Evolutionary conservation across 2,329 filamentous ascomycete genomes (phyloP).

Genomic region (Fusarium austroafricanum): DNA sequence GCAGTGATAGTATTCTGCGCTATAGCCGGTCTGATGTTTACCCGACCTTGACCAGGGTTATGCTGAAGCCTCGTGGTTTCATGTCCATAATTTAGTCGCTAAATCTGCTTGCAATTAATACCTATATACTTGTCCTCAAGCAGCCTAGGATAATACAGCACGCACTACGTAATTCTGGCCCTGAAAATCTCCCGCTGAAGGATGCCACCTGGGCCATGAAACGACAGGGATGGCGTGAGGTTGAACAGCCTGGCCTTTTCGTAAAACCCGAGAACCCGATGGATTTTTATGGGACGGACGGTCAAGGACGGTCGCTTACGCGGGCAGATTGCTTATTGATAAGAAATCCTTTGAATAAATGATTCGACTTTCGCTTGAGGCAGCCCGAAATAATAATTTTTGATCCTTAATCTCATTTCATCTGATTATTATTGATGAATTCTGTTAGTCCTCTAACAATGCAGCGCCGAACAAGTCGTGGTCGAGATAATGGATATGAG

Average conservation of each 20-base stretch:
- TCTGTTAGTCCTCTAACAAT: rapidly evolving
- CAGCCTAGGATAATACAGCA: too few relatives aligned
- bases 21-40: background rate
- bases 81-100: too few relatives aligned
- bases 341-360: background rate
- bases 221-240: background rate
- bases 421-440: rapidly evolving
- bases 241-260: background rate
- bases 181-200: background rate
- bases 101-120: too few relatives aligned
- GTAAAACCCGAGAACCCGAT: background rate
- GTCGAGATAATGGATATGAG: background rate
- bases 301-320: background rate
- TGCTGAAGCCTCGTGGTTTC: background rate
- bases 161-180: too few relatives aligned
- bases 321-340: background rate
- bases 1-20: too few relatives aligned
- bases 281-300: background rate
- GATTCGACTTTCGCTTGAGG: background rate
- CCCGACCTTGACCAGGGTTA: background rate
- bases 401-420: rapidly evolving
- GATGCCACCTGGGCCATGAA: background rate
- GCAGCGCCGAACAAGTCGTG: background rate
- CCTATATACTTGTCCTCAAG: too few relatives aligned
- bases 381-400: background rate